Evolutionary conservation across 805 yeast genomes (phyloP).

Genomic region (Hanseniaspora pseudoguilliermondii): DNA sequence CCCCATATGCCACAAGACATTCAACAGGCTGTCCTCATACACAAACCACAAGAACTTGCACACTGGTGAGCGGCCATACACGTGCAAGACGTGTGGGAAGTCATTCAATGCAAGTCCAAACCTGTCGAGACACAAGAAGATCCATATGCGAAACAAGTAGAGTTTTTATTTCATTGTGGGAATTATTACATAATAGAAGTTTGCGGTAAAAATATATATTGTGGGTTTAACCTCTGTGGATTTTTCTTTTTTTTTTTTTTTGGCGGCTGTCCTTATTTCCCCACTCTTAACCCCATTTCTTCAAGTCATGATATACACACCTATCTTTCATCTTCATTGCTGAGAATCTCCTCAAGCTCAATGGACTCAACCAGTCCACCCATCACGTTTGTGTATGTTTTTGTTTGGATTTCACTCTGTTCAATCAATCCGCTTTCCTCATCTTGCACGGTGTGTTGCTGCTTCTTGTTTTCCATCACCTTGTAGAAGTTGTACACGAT

Average conservation of each 20-base stretch:
- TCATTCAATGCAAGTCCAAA: slow-evolving; percentile 8
- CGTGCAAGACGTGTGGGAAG: slow-evolving; percentile 7
- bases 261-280: too few relatives aligned
- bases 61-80: slow-evolving; percentile 6
- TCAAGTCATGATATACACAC: too few relatives aligned
- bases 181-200: neutral
- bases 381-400: neutral
- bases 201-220: too few relatives aligned
- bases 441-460: neutral
- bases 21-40: slow-evolving; percentile 9
- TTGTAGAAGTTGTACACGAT: slow-evolving; percentile 64
- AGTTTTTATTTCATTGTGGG: too few relatives aligned
- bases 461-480: neutral
- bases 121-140: slow-evolving; percentile 8
- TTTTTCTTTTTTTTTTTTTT: too few relatives aligned
- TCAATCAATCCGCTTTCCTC: neutral
- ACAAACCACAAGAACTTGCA: slow-evolving; percentile 8
- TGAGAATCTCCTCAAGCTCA: neutral
- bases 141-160: slow-evolving; percentile 1
- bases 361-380: neutral
- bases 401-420: neutral
- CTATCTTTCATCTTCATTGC: neutral
- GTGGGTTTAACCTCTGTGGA: too few relatives aligned
- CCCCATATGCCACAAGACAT: slow-evolving; percentile 2
- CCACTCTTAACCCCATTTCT: too few relatives aligned